Percentiles rank a stretch among this genome's conserved stretches.
phyloP scores from a whole-genome alignment of 164 flowering plant genomes.

The Liriodendron chinense region DNA sequence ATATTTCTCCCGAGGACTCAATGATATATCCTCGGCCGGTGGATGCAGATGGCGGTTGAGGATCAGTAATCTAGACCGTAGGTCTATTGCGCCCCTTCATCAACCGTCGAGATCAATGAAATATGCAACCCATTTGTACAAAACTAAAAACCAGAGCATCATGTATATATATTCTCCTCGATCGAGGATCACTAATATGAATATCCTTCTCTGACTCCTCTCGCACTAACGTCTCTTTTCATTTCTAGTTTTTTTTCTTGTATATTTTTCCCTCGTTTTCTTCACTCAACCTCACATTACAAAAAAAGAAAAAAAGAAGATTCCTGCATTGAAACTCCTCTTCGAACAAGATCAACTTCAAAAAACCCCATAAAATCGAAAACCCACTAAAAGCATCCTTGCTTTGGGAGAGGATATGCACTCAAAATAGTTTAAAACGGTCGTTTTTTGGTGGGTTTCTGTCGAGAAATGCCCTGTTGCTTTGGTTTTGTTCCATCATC shows the following conservation, averaged over 20 bases:
- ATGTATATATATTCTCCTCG: not conserved
- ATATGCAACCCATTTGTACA: too few species aligned
- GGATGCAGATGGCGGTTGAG: too few species aligned
- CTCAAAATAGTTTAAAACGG: not conserved
- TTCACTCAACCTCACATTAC: not conserved
- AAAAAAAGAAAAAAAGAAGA: not conserved
- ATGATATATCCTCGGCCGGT: too few species aligned
- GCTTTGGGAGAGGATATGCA: not conserved
- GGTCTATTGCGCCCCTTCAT: too few species aligned
- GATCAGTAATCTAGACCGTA: too few species aligned
- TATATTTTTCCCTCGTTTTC: not conserved
- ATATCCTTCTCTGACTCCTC: not conserved
- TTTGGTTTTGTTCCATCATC: constrained; percentile 7
- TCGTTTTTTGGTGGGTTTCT: not conserved
- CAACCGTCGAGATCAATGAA: too few species aligned
- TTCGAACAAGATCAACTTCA: not conserved
- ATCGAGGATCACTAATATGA: not conserved
- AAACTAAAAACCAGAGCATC: not conserved
- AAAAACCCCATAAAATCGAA: not conserved
- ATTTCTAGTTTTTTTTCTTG: not conserved
- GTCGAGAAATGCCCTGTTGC: not conserved
- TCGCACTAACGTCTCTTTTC: not conserved
- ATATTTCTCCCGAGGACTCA: too few species aligned
- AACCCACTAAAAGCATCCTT: not conserved
- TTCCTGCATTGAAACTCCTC: not conserved